Evolutionary conservation across 148 eudicot species (phyloP), one percentile per base, ranked within the genome.

Genomic region (Gaultheria prostrata): DNA sequence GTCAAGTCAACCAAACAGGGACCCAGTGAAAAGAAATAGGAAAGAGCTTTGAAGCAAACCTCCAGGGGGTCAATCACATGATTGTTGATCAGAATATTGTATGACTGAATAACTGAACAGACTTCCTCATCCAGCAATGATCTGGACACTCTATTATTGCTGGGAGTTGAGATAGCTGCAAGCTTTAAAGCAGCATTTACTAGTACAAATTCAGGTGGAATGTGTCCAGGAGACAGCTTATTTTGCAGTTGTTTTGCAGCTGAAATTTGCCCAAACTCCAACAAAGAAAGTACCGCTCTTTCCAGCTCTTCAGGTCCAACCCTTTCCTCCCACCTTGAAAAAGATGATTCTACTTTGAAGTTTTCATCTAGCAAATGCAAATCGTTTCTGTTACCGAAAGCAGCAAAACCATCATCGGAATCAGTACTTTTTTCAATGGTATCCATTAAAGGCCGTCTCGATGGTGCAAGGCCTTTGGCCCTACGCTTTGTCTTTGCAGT

Each of bases 161-260:
- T 91, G 57, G 99, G 98, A 80, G 98, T 94, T 83, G 97, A 92
- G 80, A 89, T 85, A 82, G 87, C 92, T 65, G 99, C 99, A 83
- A 96, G 88, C 87, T 93, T 96, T 78, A 96, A 86, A 82, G 95
- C 91, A 87, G 91, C 90, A 85, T 94, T 97, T 39, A 93, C 93
- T 56, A 94, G 86, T 82, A 81, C 77, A 82, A 96, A 89, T 82
- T 96, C 97, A 83, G 90, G 82, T 28, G 98, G 99, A 78, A 89
- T 82, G 76, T 88, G 83, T 18, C 80, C 92, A 67, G 95, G 91
- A 86, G 99, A 93, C 45, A 96, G 92, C 88, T 96, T 96, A 81
- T 89, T 90, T 79, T 96, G 99, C 72, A 96, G 93, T 88, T 96
- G 98, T 88, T 92, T 94, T 72, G 99, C 99, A 80, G 99, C 99